phyloP scores from a whole-genome alignment of 306 rosid genomes.

The Glycine tomentella region DNA sequence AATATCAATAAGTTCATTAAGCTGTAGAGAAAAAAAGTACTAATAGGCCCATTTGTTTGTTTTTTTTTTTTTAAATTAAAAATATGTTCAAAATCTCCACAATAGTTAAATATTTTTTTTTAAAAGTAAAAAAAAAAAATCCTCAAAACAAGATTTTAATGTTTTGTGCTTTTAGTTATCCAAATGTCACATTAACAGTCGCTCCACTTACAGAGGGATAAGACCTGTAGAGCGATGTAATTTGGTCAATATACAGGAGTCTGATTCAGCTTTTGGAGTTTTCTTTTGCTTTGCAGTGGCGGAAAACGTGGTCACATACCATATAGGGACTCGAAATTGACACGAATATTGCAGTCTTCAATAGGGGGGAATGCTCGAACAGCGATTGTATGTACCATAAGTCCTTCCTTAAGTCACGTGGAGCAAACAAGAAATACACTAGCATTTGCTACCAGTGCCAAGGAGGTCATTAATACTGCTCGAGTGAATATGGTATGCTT shows the following conservation, averaged over 20 bases:
- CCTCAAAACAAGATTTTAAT: no score
- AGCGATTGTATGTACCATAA: constrained; percentile 87
- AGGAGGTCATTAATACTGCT: constrained; percentile 87
- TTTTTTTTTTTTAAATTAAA: no score
- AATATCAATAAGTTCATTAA: no score
- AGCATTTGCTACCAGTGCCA: constrained; percentile 86
- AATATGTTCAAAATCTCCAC: no score
- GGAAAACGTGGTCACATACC: constrained; percentile 85
- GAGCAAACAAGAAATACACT: constrained; percentile 94
- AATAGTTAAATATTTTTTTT: no score
- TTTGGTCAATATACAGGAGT: constrained; percentile 32
- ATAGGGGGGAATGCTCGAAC: constrained; percentile 98
- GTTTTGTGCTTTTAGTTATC: no score
- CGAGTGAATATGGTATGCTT: constrained; percentile 86
- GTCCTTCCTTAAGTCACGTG: constrained; percentile 90
- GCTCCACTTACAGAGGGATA: no score
- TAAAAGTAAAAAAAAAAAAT: no score
- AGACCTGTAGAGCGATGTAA: background rate
- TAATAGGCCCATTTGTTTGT: no score
- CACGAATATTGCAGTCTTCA: constrained; percentile 90
- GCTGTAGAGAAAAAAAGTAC: no score
- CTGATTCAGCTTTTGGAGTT: constrained; percentile 37
- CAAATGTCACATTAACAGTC: no score
- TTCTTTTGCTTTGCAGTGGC: constrained; percentile 61
- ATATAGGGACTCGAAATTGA: constrained; percentile 81